Base-by-base conservation (phyloP, 225 moss, liverwort and hornwort species). In the Asterella californica region DNA sequence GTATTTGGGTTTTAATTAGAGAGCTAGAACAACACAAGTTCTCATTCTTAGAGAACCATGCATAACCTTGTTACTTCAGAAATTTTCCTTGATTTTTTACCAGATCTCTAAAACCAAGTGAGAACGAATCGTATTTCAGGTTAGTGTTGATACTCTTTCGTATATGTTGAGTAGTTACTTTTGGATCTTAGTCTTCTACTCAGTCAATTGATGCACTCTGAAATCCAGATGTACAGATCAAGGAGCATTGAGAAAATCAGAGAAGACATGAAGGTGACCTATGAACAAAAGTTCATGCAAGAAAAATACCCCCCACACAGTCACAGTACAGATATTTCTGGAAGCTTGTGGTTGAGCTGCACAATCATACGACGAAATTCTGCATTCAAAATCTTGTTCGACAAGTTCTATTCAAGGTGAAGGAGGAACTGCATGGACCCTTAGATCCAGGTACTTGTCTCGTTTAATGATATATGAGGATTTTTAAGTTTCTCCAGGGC, bases 181-280 rank as follows among this genome's bases (percentile, higher is more conserved):
- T 2, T 42, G 42, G 42, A 21, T 2, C 17, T 17, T 19, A 15
- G 18, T 36, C 0, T 67, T 12, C 22, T 72, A 25, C 47, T 2
- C 29, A 72, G 64, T 64, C 29, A 27, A 78, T 67, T 81, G 55
- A 76, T 84, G 79, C 76, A 64, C 65, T 60, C 78, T 84, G 83
- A 81, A 79, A 60, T 81, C 62, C 87, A 87, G 87, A 84, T 87
- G 81, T 70, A 71, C 83, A 83, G 87, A 84, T 53, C 87, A 84
- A 87, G 87, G 81, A 87, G 87, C 83, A 84, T 64, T 79, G 87
- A 87, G 79, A 87, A 76, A 79, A 76, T 83, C 81, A 76, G 53
- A 66, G 76, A 83, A 87, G 83, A 83, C 63, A 79, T 57, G 79
- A 84, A 87, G 87, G 87, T 87, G 81, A 81, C 61, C 6, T 60